Base-by-base conservation (phyloP, 2,329 filamentous ascomycete genomes). In the Ophiocordyceps camponoti-saundersi region DNA sequence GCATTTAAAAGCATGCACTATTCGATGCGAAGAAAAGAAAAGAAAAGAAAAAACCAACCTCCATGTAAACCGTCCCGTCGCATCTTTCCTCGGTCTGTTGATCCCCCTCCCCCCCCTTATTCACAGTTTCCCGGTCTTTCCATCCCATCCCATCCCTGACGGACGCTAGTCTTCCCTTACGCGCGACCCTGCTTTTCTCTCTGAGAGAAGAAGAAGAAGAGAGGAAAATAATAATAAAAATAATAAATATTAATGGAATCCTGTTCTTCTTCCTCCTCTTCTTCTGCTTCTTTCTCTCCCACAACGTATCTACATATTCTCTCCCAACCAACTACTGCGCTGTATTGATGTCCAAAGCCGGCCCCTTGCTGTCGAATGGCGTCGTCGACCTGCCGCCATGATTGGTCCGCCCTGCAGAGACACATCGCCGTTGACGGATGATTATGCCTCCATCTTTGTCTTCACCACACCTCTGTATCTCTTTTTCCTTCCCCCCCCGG, bases 291-390 rank as follows among this genome's bases (percentile, higher is more conserved):
- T n/a, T n/a, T n/a, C n/a, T n/a, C n/a, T 6, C 20, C 21, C 32
- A 22, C 11, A n/a, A 21, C 47, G n/a, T 34, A 18, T 22, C 42
- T 46, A 47, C 45, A 48, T 48, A 49, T 53, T 40, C 42, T 50
- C 51, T 53, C 53, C 53, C 52, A 54, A 53, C 50, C 46, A 45
- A 45, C 48, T 26, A 41, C 45, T 40, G 46, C 45, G 48, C 51
- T 54, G 53, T 54, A 50, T 54, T 55, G 53, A 52, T 55, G 53
- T 55, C 53, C 53, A 55, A 55, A 50, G 46, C 16, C 2, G 29
- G 44, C 50, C 46, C 39, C 44, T 42, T 44, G 48, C 46, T 45
- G 46, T 53, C 50, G 50, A 53, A 55, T 53, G 49, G 46, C 47
- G 44, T 46, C 47, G 44, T 34, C 40, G 44, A 48, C 46, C 48